These are phyloP conservation scores for Pseudogymnoascus destructans DNA, from an alignment of 2,329 filamentous ascomycete species.

Conservation along the genomic window DNA sequence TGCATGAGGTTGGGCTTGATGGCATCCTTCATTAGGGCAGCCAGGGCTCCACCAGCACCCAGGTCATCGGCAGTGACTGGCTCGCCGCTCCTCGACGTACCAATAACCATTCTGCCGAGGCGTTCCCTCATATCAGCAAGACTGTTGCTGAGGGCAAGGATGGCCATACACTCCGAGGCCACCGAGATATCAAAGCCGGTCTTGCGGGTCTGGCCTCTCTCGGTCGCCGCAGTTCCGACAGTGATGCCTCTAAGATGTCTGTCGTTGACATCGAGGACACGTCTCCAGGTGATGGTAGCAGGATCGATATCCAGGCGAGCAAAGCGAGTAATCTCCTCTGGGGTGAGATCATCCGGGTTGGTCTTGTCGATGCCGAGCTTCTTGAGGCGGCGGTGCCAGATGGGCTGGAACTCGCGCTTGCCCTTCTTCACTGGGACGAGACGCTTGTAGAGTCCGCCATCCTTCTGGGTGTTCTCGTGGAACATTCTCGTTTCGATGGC, in stretches of 20 bases:
- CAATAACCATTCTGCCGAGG: constrained; percentile 90
- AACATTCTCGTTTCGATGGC: constrained; percentile 98
- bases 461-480: constrained; percentile 91
- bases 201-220: constrained; percentile 76
- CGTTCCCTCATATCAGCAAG: constrained; percentile 83
- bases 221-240: constrained; percentile 74
- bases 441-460: constrained; percentile 73
- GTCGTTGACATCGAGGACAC: constrained; percentile 95
- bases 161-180: constrained; percentile 96
- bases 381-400: constrained; percentile 88
- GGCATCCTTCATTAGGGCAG: constrained; percentile 92
- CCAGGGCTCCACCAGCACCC: constrained; percentile 80
- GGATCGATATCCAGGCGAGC: constrained; percentile 94
- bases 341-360: constrained; percentile 76
- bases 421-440: constrained; percentile 85
- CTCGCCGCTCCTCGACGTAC: constrained; percentile 71
- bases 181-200: constrained; percentile 98
- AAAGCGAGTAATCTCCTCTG: constrained; percentile 77
- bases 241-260: constrained; percentile 83
- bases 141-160: constrained; percentile 82
- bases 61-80: constrained; percentile 94
- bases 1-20: constrained; percentile 99
- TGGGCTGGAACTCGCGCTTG: constrained; percentile 69
- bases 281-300: constrained; percentile 91
- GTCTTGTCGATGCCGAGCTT: constrained; percentile 96